Conservation (phyloP, 805 yeast genomes). For the Wickerhamomyces tratensis region DNA sequence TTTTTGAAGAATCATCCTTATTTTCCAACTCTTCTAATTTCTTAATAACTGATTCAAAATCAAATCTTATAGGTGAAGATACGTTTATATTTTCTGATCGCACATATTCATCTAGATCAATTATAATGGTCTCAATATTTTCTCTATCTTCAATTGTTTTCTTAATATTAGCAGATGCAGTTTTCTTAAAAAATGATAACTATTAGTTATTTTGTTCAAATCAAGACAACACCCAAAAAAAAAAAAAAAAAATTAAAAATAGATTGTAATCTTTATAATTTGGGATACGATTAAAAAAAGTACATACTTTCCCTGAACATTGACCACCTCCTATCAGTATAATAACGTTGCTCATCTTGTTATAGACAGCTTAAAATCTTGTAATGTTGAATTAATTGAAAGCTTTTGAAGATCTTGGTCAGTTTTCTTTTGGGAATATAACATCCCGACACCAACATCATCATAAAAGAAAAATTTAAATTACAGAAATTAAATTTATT, state of each 20-base stretch:
- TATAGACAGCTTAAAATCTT: too few species aligned
- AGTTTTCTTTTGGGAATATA: too few species aligned
- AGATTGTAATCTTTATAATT: too few species aligned
- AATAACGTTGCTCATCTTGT: slow-evolving; percentile 16
- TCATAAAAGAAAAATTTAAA: too few species aligned
- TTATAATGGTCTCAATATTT: slow-evolving; percentile 16
- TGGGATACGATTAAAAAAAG: too few species aligned
- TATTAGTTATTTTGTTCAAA: not conserved
- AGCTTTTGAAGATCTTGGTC: too few species aligned
- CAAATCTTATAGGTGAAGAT: slow-evolving; percentile 10
- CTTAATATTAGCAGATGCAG: slow-evolving; percentile 25
- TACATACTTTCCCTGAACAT: too few species aligned
- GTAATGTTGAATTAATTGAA: too few species aligned
- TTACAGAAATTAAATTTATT: too few species aligned
- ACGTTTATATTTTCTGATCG: slow-evolving; percentile 3
- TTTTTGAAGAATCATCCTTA: slow-evolving; percentile 3
- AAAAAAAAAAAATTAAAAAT: too few species aligned
- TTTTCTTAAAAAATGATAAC: slow-evolving; percentile 13
- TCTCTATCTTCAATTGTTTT: slow-evolving; percentile 18
- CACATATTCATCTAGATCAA: slow-evolving; percentile 37
- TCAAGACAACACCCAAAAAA: too few species aligned
- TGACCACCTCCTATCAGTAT: slow-evolving; percentile 25
- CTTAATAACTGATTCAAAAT: slow-evolving; percentile 20
- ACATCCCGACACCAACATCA: too few species aligned
- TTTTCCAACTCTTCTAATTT: slow-evolving; percentile 8